Conservation (phyloP, 169 alveolate species). For the Cyclospora cayetanensis region DNA sequence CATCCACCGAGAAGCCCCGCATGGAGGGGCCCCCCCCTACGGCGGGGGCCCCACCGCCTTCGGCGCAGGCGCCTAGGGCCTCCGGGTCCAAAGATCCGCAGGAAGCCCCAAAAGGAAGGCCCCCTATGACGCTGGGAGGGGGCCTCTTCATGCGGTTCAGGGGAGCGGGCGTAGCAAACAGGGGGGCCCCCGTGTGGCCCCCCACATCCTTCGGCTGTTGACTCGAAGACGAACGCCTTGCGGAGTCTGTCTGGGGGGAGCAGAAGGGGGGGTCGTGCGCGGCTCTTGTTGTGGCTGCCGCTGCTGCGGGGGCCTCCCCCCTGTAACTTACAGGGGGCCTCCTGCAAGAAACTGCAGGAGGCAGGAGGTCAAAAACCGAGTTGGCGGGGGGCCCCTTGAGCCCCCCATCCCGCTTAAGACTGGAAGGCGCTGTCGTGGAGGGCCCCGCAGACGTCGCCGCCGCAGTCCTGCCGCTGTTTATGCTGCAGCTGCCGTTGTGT, state of each 20-base stretch:
- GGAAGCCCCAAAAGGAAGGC: neutral
- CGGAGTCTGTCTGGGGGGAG: neutral
- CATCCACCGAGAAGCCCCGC: neutral
- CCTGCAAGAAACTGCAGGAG: neutral
- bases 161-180: neutral
- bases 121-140: neutral
- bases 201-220: neutral
- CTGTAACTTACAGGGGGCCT: neutral
- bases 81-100: neutral
- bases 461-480: neutral
- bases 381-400: conserved; percentile 38
- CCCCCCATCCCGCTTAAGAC: conserved; percentile 1
- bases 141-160: conserved; percentile 1
- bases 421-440: neutral
- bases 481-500: conserved; percentile 47
- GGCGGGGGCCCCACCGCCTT: neutral
- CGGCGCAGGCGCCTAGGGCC: neutral
- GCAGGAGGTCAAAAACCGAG: neutral
- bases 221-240: neutral
- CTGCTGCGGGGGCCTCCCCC: conserved; percentile 2
- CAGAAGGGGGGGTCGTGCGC: neutral
- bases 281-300: neutral
- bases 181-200: conserved; percentile 22
- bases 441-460: neutral
- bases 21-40: neutral